Evolutionary conservation across 2,329 filamentous ascomycete species (phyloP), one percentile per base, ranked within the genome.

Genomic region (Neocucurbitaria cava): DNA sequence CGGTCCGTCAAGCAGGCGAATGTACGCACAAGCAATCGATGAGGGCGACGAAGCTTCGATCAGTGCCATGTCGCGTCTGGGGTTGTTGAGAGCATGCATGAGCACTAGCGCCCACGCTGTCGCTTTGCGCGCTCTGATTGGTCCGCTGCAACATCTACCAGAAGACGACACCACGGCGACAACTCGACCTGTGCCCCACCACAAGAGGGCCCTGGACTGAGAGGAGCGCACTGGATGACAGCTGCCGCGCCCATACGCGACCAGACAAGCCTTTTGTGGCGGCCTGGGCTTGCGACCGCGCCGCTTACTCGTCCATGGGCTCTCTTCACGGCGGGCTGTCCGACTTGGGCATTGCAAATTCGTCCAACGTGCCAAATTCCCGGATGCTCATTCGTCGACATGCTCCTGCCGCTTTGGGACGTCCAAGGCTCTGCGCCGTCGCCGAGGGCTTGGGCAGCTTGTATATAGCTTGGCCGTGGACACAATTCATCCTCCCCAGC

Each of bases 381-480:
- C 30, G 39, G 21, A 17, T 11, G 20, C 33, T 36, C 33, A 53
- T 49, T 56, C 52, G 53, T 21, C 39, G 10, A 23, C 20, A 3
- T n/a, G 11, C n/a, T 30, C 33, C 20, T 18, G 35, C 13, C 13
- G 44, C 46, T 31, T 23, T 31, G 17, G 43, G 8, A 43, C 35
- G 40, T 45, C 46, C 47, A 33, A 36, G 46, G 20, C 17, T 18
- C 28, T 44, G 35, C 40, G 42, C 20, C 35, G 31, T 47, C 26
- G 33, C 20, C 17, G 11, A 33, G 18, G 39, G 46, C 56, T 59
- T 55, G 53, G 5, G 38, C 9, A 30, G 42, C 17, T 53, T 39
- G 3, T 56, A 56, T 50, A 59, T 35, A 55, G 46, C 53, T 59
- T 53, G 56, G 46, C 39, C 40, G 21, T 20, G 41, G 10, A 47